Conservation (phyloP, 305 asterid genomes). For the Caryopteris hybrid region DNA sequence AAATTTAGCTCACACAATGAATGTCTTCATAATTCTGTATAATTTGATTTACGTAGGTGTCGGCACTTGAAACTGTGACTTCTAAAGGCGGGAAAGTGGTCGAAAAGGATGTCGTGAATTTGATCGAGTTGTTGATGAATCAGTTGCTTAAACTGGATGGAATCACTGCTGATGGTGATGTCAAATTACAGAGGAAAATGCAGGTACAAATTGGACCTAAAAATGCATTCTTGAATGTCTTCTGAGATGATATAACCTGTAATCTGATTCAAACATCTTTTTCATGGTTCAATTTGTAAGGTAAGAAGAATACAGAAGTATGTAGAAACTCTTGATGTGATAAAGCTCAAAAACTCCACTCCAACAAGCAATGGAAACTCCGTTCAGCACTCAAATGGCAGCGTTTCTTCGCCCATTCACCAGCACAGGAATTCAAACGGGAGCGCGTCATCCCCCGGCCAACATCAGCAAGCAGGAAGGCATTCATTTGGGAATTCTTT, state of each 20-base stretch:
- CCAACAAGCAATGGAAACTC: constrained; percentile 33
- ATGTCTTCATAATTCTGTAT: background rate
- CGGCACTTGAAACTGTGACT: constrained; percentile 57
- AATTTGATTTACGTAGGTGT: constrained; percentile 46
- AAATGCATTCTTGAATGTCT: background rate
- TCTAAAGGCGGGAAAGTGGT: constrained; percentile 67
- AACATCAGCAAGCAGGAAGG: constrained; percentile 18
- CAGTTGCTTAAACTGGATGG: constrained; percentile 71
- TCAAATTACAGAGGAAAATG: constrained; percentile 71
- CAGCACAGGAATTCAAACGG: background rate
- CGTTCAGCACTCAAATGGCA: too few relatives aligned
- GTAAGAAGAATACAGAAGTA: constrained; percentile 69
- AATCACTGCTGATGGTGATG: constrained; percentile 60
- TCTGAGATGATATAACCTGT: background rate
- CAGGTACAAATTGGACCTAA: constrained; percentile 41
- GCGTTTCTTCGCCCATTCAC: background rate
- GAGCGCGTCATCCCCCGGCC: background rate
- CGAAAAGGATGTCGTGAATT: constrained; percentile 52
- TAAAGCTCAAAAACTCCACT: constrained; percentile 59
- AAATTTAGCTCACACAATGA: too few relatives aligned
- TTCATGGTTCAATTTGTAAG: constrained; percentile 25
- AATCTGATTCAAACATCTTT: background rate
- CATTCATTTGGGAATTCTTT: constrained; percentile 35
- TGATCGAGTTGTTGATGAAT: constrained; percentile 78
- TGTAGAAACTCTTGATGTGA: constrained; percentile 67